A percentile compares a stretch with the other conserved stretches of the same genome.
These are phyloP conservation scores for Rosa persica DNA, from an alignment of 306 rosid genomes.

Conservation along the genomic window DNA sequence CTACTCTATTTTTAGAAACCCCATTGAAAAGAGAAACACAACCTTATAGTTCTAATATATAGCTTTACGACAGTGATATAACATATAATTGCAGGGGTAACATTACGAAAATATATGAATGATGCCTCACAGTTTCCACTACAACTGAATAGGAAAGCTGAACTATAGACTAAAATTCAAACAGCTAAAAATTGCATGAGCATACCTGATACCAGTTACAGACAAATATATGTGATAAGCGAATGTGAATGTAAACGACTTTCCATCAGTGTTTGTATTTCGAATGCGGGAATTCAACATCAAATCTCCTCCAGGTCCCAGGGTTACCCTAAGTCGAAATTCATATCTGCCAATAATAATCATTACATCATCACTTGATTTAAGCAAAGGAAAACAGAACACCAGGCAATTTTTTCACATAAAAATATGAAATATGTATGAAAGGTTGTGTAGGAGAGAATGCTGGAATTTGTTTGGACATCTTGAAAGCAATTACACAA, in stretches of 20 bases:
- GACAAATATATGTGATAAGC: conserved; percentile 64
- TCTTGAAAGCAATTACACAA: neutral
- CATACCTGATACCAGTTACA: conserved; percentile 67
- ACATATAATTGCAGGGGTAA: neutral
- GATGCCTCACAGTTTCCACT: neutral
- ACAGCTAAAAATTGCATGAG: neutral
- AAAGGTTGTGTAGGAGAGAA: neutral
- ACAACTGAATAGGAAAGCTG: neutral
- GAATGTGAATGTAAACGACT: conserved; percentile 67
- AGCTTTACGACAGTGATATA: neutral
- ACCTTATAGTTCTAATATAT: neutral
- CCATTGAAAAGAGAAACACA: neutral
- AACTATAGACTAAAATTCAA: neutral
- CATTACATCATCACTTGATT: conserved; percentile 1
- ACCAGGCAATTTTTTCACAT: neutral
- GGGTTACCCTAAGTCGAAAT: conserved; percentile 62
- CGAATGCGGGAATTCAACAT: conserved; percentile 74
- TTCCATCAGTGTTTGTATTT: conserved; percentile 71
- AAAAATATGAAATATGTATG: neutral
- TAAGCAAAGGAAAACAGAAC: conserved; percentile 2
- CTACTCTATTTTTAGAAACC: neutral
- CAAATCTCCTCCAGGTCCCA: conserved; percentile 70
- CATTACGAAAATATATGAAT: neutral
- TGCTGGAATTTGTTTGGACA: neutral
- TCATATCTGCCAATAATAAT: conserved; percentile 49